Evolutionary conservation across 306 rosid species (phyloP).

Genomic region (Mimosa bimucronata): DNA sequence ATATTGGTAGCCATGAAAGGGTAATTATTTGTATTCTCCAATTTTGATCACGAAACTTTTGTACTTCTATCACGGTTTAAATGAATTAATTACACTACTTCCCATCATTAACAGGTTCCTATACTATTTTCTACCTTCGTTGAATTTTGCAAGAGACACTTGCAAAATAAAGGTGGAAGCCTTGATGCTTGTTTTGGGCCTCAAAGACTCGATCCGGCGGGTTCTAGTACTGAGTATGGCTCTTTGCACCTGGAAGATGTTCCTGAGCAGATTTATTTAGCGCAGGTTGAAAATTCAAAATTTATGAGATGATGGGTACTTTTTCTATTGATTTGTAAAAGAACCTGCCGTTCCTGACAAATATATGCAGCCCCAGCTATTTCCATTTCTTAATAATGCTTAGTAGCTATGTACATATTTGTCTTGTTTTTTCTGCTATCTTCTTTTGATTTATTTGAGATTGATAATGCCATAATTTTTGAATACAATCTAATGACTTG

Average conservation of each 20-base stretch:
- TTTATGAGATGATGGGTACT: conserved; percentile 21
- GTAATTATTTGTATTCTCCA: conserved; percentile 41
- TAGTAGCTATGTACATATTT: neutral
- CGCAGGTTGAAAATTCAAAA: conserved; percentile 67
- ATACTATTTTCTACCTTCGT: conserved; percentile 76
- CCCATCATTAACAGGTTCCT: conserved; percentile 62
- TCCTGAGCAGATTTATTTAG: conserved; percentile 80
- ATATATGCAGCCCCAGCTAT: neutral
- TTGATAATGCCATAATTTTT: conserved; percentile 5
- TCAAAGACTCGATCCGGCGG: conserved; percentile 32
- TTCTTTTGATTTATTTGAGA: conserved; percentile 17
- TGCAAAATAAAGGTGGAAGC: conserved; percentile 41
- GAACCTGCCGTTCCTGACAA: conserved; percentile 1
- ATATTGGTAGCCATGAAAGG: conserved; percentile 92
- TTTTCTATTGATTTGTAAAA: conserved; percentile 30
- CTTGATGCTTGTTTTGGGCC: conserved; percentile 35
- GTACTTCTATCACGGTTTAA: neutral
- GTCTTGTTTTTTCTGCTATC: conserved; percentile 10
- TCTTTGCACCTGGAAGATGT: conserved; percentile 53
- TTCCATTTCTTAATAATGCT: conserved; percentile 21
- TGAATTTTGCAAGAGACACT: conserved; percentile 63
- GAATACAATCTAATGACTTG: conserved; percentile 34
- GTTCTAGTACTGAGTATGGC: conserved; percentile 34
- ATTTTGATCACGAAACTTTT: neutral
- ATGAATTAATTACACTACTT: conserved; percentile 5